Evolutionary conservation across 805 yeast genomes (phyloP).

Genomic region (Suhomyces faveliae): DNA sequence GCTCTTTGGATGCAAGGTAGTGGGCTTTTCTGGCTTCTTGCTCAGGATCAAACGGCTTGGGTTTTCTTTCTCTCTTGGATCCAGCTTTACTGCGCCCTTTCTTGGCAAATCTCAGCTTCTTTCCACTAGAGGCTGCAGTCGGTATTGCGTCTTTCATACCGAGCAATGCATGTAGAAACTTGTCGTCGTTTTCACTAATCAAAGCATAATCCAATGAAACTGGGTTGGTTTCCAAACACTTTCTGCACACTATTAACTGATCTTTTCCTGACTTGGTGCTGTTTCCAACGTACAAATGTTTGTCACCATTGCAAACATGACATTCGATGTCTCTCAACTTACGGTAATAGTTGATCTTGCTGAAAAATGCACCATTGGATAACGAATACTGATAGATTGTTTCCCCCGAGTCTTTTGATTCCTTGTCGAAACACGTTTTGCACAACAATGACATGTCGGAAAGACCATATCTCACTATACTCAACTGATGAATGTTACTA

Average conservation of each 20-base stretch:
- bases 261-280: slow-evolving; percentile 11
- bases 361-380: slow-evolving; percentile 55
- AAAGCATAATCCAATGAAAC: slow-evolving; percentile 16
- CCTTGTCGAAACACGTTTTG: slow-evolving; percentile 42
- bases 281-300: slow-evolving; percentile 36
- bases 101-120: slow-evolving; percentile 10
- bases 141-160: slow-evolving; percentile 46
- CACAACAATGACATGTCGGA: slow-evolving; percentile 54
- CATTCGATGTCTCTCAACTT: slow-evolving; percentile 54
- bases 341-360: slow-evolving; percentile 45
- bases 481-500: slow-evolving; percentile 51
- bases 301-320: slow-evolving; percentile 41
- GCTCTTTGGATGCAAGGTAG: slow-evolving; percentile 32
- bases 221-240: slow-evolving; percentile 33
- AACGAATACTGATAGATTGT: slow-evolving; percentile 52
- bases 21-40: slow-evolving; percentile 39
- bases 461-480: slow-evolving; percentile 52
- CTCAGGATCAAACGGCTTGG: slow-evolving; percentile 25
- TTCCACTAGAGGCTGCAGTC: slow-evolving; percentile 11
- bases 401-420: slow-evolving; percentile 25
- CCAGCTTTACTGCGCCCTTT: slow-evolving; percentile 25
- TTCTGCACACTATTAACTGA: slow-evolving; percentile 39
- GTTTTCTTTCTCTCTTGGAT: slow-evolving; percentile 7
- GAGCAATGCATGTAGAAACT: slow-evolving; percentile 45
- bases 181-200: slow-evolving; percentile 47